Evolutionary conservation across 495 filamentous ascomycete species (phyloP).

Genomic region (Aspergillus ellipticus): DNA sequence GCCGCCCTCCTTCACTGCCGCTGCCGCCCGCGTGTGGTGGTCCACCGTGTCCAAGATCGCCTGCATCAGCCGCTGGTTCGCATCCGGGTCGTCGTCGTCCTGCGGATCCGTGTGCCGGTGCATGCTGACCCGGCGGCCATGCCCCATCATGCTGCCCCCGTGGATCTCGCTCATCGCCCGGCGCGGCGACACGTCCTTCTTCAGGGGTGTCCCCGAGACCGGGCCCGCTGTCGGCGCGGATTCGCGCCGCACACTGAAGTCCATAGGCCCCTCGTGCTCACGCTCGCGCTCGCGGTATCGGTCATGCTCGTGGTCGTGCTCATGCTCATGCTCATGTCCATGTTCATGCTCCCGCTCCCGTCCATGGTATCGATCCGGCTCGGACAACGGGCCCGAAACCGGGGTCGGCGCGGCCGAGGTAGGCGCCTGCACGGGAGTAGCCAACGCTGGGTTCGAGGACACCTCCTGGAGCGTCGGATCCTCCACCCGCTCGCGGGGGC

Average conservation of each 20-base stretch:
- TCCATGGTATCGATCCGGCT: conserved; percentile 11
- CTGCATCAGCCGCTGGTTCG: conserved; percentile 45
- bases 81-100: conserved; percentile 44
- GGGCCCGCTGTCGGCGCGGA: conserved; percentile 29
- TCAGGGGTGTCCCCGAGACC: conserved; percentile 11
- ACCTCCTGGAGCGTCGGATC: conserved; percentile 16
- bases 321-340: conserved; percentile 8
- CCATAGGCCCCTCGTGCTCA: conserved; percentile 7
- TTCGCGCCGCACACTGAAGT: conserved; percentile 26
- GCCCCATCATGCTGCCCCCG: conserved; percentile 15
- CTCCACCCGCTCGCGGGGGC: conserved; percentile 20
- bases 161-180: conserved; percentile 44
- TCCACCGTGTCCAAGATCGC: conserved; percentile 46
- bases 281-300: conserved; percentile 11
- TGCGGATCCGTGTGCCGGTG: conserved; percentile 12
- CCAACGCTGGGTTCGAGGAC: conserved; percentile 2
- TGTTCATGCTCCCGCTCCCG: conserved; percentile 10
- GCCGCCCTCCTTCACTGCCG: conserved; percentile 30
- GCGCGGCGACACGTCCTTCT: conserved; percentile 30
- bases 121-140: conserved; percentile 21
- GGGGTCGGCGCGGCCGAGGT: conserved; percentile 19
- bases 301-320: conserved; percentile 10
- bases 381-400: conserved; percentile 7
- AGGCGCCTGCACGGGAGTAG: conserved; percentile 8
- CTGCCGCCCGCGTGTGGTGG: conserved; percentile 36